phyloP scores from a whole-genome alignment of 2,329 filamentous ascomycete genomes.

The Talaromyces sp. region DNA sequence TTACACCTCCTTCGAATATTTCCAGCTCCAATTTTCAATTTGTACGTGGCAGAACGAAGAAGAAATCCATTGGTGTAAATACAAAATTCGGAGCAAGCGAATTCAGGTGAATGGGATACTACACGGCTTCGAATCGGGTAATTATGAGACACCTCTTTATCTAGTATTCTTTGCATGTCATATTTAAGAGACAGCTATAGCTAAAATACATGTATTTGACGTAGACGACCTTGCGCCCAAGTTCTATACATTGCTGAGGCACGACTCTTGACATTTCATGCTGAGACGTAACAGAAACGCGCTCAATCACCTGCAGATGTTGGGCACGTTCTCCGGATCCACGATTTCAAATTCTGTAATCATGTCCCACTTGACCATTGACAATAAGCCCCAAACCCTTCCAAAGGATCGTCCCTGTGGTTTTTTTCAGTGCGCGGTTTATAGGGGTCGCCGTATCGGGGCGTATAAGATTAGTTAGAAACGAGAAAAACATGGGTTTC shows the following conservation, averaged over 20 bases:
- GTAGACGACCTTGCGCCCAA: background rate
- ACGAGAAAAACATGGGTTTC: conserved; percentile 57
- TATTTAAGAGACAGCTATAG: too few species aligned
- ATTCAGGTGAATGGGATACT: too few species aligned
- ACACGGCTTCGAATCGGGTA: background rate
- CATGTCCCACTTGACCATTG: background rate
- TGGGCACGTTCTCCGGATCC: conserved; percentile 2
- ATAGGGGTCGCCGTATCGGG: conserved; percentile 29
- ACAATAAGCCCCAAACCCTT: conserved; percentile 9
- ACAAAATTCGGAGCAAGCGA: too few species aligned
- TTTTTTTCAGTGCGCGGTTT: conserved; percentile 2
- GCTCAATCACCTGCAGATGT: conserved; percentile 49
- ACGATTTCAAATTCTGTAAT: conserved; percentile 4
- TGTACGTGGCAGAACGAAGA: too few species aligned
- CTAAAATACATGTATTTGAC: background rate
- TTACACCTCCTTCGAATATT: too few species aligned
- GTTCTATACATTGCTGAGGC: background rate
- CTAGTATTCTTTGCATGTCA: too few species aligned
- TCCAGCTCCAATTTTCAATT: too few species aligned
- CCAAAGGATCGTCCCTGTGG: conserved; percentile 7
- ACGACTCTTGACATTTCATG: background rate
- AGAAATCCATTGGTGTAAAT: too few species aligned
- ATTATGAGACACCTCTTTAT: too few species aligned
- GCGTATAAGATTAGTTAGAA: conserved; percentile 53
- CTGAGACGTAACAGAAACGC: background rate